A percentile compares a stretch with the other conserved stretches of the same genome.
phyloP scores from a whole-genome alignment of 306 rosid genomes.

The Dalbergia cultrata region DNA sequence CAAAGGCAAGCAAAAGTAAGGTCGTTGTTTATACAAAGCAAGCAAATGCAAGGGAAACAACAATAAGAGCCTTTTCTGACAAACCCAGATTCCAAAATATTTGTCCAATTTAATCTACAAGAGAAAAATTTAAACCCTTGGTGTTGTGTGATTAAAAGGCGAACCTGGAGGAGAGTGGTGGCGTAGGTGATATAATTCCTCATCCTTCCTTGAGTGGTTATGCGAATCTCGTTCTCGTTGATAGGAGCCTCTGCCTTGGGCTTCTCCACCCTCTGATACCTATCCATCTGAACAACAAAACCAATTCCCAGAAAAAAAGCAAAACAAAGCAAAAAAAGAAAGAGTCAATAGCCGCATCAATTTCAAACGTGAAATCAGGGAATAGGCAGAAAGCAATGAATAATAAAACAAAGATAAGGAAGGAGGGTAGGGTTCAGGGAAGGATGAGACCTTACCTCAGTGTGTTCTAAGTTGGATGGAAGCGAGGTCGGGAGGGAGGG shows the following conservation, averaged over 20 bases:
- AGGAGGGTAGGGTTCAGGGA: conserved; percentile 44
- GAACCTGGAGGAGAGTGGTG: conserved; percentile 85
- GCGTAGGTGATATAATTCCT: conserved; percentile 88
- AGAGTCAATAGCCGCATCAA: not conserved
- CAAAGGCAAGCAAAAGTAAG: too few relatives aligned
- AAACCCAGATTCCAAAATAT: too few relatives aligned
- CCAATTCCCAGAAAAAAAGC: not conserved
- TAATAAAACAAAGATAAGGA: not conserved
- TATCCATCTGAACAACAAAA: conserved; percentile 63
- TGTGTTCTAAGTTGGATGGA: conserved; percentile 21
- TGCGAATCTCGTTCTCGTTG: conserved; percentile 90
- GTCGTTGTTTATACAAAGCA: too few relatives aligned
- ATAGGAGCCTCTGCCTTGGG: conserved; percentile 72
- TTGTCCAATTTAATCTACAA: not conserved
- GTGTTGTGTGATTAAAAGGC: not conserved
- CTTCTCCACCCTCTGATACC: conserved; percentile 94
- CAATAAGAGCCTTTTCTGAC: too few relatives aligned
- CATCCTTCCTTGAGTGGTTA: conserved; percentile 90
- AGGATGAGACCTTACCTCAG: conserved; percentile 20
- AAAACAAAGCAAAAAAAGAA: not conserved
- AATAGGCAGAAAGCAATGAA: not conserved
- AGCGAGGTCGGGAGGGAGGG: conserved; percentile 8
- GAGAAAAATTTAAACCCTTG: not conserved
- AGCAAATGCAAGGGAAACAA: too few relatives aligned
- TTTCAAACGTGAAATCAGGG: not conserved